Base-by-base conservation (phyloP, 108 stramenopile species). In the Aureococcus anophagefferens region DNA sequence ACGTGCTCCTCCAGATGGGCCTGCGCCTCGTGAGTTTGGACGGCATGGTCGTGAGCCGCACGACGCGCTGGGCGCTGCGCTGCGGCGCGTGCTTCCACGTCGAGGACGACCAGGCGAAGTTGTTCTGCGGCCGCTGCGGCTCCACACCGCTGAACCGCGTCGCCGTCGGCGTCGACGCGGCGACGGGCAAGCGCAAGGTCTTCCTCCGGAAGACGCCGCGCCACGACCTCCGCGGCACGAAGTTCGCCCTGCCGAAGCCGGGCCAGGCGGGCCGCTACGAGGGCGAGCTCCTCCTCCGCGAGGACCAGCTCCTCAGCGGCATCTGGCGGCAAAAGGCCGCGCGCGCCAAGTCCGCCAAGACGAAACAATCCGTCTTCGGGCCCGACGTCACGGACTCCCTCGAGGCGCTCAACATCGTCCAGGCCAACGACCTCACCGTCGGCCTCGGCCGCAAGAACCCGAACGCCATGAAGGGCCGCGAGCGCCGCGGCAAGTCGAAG, bases 1-100 rank as follows among this genome's bases (percentile, higher is more conserved):
- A 99, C 82, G 96, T 99, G 4, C 77, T 99, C 31, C 77, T 99
- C 29, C 94, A 96, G 83, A 94, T 99, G 93, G 93, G 93, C 64
- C 81, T 99, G 69, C 84, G 83, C 59, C 79, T 99, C 18, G 68
- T 97, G 37, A 84, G 91, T 3, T 79, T 94, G 0, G 88, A 96
- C 69, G 98, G 98, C 30, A 85, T 89, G 74, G 81, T 84, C 16
- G 83, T 99, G 33, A 80, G 83, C 25, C 72, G 79, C 13, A 81
- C 95, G 18, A 93, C 94, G 76, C 89, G 86, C 21, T 99, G 94
- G 92, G 96, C 96, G 32, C 84, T 92, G 15, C 91, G 95, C 46
- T 99, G 98, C 70, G 93, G 86, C 33, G 91, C 94, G 13, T 99
- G 98, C 76, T 94, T 87, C 77, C 76, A 70, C 17, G 63, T 37